These are phyloP conservation scores for Penicillium sclerotigenum DNA, from an alignment of 2,329 filamentous ascomycete species.

Conservation along the genomic window DNA sequence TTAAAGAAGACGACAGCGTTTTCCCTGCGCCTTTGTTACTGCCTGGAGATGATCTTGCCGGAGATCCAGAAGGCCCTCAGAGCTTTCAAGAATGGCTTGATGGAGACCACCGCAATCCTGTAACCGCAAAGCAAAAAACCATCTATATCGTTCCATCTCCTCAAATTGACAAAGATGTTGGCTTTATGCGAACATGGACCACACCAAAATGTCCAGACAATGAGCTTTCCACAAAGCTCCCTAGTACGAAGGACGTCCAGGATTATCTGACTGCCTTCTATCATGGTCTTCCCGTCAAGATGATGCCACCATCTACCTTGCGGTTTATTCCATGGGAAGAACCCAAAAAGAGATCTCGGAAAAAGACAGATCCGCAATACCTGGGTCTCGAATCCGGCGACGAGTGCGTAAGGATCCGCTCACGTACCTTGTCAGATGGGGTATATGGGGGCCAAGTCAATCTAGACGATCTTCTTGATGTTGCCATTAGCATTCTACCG, in stretches of 20 bases:
- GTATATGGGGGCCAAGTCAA: conserved; percentile 50
- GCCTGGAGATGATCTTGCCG: conserved; percentile 57
- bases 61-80: conserved; percentile 54
- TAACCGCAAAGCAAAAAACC: conserved; percentile 46
- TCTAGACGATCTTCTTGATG: conserved; percentile 60
- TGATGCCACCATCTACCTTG: conserved; percentile 38
- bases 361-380: conserved; percentile 23
- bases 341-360: conserved; percentile 1
- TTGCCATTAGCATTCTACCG: conserved; percentile 53
- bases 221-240: not conserved
- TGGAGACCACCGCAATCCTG: conserved; percentile 48
- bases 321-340: conserved; percentile 51
- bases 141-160: conserved; percentile 56
- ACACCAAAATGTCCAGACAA: conserved; percentile 21
- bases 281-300: conserved; percentile 52
- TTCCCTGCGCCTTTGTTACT: conserved; percentile 61
- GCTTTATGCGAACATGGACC: conserved; percentile 47
- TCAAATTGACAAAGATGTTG: conserved; percentile 34
- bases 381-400: conserved; percentile 48
- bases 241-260: conserved; percentile 32
- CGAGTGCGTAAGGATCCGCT: conserved; percentile 51
- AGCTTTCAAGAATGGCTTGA: conserved; percentile 52
- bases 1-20: conserved; percentile 12
- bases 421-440: conserved; percentile 48
- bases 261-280: conserved; percentile 53